Base-by-base conservation (phyloP, 129 eudicot genomes). In the Chrysanthemum makinoi region DNA sequence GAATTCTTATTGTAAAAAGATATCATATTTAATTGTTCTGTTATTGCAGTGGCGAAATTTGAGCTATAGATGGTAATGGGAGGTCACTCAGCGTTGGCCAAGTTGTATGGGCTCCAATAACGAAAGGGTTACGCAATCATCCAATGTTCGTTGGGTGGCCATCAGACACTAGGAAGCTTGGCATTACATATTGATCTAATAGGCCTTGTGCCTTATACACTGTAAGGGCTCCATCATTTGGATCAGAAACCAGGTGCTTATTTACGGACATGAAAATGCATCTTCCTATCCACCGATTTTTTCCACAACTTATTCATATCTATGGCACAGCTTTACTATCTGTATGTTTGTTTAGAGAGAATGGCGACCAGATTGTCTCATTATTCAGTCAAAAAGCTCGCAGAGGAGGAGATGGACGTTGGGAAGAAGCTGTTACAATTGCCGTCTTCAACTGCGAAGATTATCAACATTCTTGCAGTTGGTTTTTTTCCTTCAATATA, bases 41-140 rank as follows among this genome's bases (percentile, higher is more conserved):
- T 67, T 35, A 61, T 43, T 87, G 86, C 86, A 94, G 98, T 82
- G 98, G 98, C 76, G 93, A 94, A 57, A 91, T 87, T 65, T 74
- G 80, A 46, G 81, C 83, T 59, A 95, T 87, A 55, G 73, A 83
- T 60, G 90, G 87, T 53, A 83, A 87, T 48, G 82, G 82, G 67
- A 89, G 76, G 81, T 83, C 93, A 13, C 24, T 22, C 24, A 22
- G 24, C 24, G 24, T 22, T 22, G 24, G 24, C 24, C 24, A 22
- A 22, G 24, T 22, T 22, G 24, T 22, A 22, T 22, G 24, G 24
- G 24, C 24, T 22, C 24, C 24, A 22, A 22, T 22, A 1, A 22
- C 24, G 24, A 22, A 22, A 22, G 24, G 24, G 24, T 22, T 22
- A 22, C 24, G 1, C 24, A 22, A 22, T 22, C 24, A 22, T 22